Evolutionary conservation across 805 yeast genomes (phyloP).

Genomic region (Wickerhamomyces hampshirensis): DNA sequence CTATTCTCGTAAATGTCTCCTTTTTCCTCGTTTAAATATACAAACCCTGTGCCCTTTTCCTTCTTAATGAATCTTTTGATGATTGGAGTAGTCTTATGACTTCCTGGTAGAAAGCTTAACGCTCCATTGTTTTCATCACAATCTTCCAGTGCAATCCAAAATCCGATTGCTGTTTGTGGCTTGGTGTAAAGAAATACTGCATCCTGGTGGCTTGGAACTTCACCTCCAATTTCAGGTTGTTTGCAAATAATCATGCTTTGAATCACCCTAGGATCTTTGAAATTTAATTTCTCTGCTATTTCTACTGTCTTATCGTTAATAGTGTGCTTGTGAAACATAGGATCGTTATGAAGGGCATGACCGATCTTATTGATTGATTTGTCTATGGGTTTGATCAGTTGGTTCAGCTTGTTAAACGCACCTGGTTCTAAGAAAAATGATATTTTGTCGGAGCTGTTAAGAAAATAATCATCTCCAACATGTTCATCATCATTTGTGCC

Average conservation of each 20-base stretch:
- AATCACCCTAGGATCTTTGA: slow-evolving; percentile 62
- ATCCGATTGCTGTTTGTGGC: slow-evolving; percentile 70
- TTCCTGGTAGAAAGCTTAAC: slow-evolving; percentile 62
- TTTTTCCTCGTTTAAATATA: slow-evolving; percentile 26
- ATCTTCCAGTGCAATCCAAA: slow-evolving; percentile 78
- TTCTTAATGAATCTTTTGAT: slow-evolving; percentile 59
- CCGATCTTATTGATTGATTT: slow-evolving; percentile 72
- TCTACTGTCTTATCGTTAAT: slow-evolving; percentile 43
- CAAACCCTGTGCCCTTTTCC: slow-evolving; percentile 56
- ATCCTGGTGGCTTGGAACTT: slow-evolving; percentile 77
- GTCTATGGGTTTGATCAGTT: slow-evolving; percentile 46
- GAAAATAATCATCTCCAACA: slow-evolving; percentile 69
- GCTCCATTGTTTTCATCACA: slow-evolving; percentile 68
- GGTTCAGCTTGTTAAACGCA: slow-evolving; percentile 54
- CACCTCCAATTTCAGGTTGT: slow-evolving; percentile 68
- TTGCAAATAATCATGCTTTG: slow-evolving; percentile 80
- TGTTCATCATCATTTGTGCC: slow-evolving; percentile 45
- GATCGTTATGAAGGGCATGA: slow-evolving; percentile 65
- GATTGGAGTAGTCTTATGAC: slow-evolving; percentile 55
- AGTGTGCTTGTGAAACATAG: slow-evolving; percentile 45
- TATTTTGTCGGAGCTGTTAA: slow-evolving; percentile 64
- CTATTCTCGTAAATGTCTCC: slow-evolving; percentile 23
- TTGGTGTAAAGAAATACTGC: slow-evolving; percentile 67
- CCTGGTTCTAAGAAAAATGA: slow-evolving; percentile 67
- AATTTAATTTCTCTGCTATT: slow-evolving; percentile 49